These are phyloP conservation scores for Albizia julibrissin DNA, from an alignment of 306 rosid genomes.

Conservation along the genomic window DNA sequence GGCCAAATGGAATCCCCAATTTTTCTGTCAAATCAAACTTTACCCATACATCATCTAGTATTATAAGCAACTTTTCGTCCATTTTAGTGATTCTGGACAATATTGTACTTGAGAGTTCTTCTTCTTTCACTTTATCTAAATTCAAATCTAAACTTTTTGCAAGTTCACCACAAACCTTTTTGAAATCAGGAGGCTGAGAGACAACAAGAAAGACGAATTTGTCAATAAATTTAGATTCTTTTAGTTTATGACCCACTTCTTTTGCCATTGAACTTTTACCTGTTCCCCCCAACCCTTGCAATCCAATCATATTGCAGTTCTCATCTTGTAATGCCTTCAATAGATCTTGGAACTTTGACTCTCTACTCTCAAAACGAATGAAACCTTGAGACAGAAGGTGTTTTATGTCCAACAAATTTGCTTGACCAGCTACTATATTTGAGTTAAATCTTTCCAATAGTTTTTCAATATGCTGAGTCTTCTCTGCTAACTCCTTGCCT, in stretches of 20 bases:
- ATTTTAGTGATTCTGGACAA: background rate
- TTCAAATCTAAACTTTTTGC: background rate
- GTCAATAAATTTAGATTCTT: conserved; percentile 1
- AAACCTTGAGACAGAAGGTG: background rate
- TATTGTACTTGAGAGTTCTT: background rate
- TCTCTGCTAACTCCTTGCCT: background rate
- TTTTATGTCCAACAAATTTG: too few species aligned
- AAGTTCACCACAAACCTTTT: conserved; percentile 7
- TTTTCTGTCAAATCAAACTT: background rate
- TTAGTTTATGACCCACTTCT: background rate
- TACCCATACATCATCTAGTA: conserved; percentile 34
- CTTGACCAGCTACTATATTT: background rate
- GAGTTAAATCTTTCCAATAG: background rate
- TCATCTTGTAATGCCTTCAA: background rate
- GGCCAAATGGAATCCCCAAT: conserved; percentile 20
- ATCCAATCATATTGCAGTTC: background rate
- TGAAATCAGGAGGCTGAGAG: background rate
- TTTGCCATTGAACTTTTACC: background rate
- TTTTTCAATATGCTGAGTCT: background rate
- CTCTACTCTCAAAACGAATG: background rate
- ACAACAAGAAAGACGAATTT: conserved; percentile 12
- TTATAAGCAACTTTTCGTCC: conserved; percentile 9
- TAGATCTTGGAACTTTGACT: background rate
- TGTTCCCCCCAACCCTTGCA: background rate
- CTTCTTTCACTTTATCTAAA: background rate